These are phyloP conservation scores for Amanita brunnescens DNA, from an alignment of 768 basidiomycete genomes.

Conservation along the genomic window DNA sequence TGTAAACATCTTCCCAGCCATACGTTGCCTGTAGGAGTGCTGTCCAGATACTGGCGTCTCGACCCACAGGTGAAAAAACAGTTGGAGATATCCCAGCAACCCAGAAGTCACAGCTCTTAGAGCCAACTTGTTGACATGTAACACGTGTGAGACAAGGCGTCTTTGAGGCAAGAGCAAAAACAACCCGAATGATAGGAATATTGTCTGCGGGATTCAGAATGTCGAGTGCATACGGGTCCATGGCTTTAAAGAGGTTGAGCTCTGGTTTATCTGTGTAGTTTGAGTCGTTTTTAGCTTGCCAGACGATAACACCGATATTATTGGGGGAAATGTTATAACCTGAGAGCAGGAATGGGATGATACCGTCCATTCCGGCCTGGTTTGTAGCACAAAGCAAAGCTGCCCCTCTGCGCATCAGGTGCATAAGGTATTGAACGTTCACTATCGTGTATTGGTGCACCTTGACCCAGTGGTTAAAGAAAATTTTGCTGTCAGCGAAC, in stretches of 20 bases:
- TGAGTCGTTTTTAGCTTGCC: conserved; percentile 1
- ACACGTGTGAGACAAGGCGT: conserved; percentile 12
- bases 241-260: neutral
- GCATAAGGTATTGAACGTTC: conserved; percentile 12
- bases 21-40: conserved; percentile 8
- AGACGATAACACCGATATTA: neutral
- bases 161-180: conserved; percentile 14
- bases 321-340: neutral
- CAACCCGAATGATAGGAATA: neutral
- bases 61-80: conserved; percentile 6
- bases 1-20: conserved; percentile 10
- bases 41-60: neutral
- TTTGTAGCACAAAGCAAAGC: neutral
- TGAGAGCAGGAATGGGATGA: conserved; percentile 1
- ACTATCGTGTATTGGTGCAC: conserved; percentile 17
- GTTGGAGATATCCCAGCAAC: conserved; percentile 11
- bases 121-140: neutral
- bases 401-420: neutral
- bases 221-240: neutral
- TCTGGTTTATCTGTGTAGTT: conserved; percentile 7
- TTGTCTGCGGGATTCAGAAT: conserved; percentile 7
- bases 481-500: conserved; percentile 14
- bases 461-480: conserved; percentile 26
- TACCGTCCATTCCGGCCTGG: neutral
- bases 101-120: conserved; percentile 12